A percentile compares a stretch with the other conserved stretches of the same genome.
phyloP scores from a whole-genome alignment of 2,329 filamentous ascomycete genomes.

The Berkeleyomyces rouxiae region DNA sequence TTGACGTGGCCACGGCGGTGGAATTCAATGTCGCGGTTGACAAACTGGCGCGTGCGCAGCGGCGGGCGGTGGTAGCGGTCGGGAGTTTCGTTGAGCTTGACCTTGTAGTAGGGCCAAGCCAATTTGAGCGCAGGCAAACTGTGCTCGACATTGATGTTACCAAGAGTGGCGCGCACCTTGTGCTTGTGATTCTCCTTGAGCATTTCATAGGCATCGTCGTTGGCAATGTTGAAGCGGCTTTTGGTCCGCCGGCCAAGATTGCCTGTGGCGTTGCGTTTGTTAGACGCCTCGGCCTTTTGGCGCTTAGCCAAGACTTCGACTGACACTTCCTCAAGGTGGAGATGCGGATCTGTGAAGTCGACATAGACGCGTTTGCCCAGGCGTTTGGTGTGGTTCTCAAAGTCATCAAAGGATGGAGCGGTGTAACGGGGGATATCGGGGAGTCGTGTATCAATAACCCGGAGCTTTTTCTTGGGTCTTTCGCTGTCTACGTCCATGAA shows the following conservation, averaged over 20 bases:
- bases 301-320: conserved; percentile 46
- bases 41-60: conserved; percentile 52
- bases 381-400: conserved; percentile 53
- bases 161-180: conserved; percentile 84
- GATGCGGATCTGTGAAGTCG: conserved; percentile 73
- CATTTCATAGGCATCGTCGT: conserved; percentile 87
- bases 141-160: conserved; percentile 86
- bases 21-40: conserved; percentile 54
- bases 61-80: conserved; percentile 72
- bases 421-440: conserved; percentile 41
- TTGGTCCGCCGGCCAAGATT: conserved; percentile 57
- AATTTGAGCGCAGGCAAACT: conserved; percentile 80
- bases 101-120: conserved; percentile 91
- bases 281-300: conserved; percentile 36
- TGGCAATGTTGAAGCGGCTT: conserved; percentile 85
- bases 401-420: conserved; percentile 64
- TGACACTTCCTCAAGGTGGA: conserved; percentile 67
- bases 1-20: conserved; percentile 56
- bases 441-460: conserved; percentile 40
- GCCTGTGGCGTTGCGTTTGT: conserved; percentile 50
- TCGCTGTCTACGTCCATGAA: conserved; percentile 35
- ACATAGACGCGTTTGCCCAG: conserved; percentile 65
- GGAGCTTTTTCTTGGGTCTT: conserved; percentile 49
- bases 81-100: conserved; percentile 57
- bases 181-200: conserved; percentile 94